Percentiles rank a stretch among this genome's conserved stretches.
Evolutionary conservation across 345 rosid genomes (phyloP).

Genomic region (Populus ilicifolia): DNA sequence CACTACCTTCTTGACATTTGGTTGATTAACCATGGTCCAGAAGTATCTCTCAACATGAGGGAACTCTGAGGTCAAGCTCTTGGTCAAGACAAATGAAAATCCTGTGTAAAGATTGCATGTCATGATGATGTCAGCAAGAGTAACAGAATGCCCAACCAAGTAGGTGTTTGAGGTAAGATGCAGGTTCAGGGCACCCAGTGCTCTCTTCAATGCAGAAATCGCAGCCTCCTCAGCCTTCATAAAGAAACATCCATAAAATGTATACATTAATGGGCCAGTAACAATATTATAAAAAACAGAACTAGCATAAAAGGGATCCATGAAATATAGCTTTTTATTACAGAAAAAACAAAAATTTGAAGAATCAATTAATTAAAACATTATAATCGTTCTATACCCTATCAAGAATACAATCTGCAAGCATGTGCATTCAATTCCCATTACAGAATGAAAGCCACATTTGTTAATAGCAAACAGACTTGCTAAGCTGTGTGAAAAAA

Average conservation of each 20-base stretch:
- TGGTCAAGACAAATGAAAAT: slow-evolving; percentile 49
- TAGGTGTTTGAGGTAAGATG: slow-evolving; percentile 74
- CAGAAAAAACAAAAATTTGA: neutral
- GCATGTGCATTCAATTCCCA: neutral
- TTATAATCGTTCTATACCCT: neutral
- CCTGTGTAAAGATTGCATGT: slow-evolving; percentile 71
- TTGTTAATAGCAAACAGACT: neutral
- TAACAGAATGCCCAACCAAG: slow-evolving; percentile 86
- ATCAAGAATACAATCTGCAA: neutral
- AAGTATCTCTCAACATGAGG: slow-evolving; percentile 98
- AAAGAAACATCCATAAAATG: neutral
- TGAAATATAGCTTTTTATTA: neutral
- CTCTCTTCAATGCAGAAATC: slow-evolving; percentile 70
- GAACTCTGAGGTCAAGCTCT: slow-evolving; percentile 77
- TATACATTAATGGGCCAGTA: neutral
- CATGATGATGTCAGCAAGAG: slow-evolving; percentile 76
- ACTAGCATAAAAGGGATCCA: neutral
- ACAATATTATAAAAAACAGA: neutral
- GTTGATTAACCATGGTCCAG: slow-evolving; percentile 95
- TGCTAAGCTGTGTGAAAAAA: neutral
- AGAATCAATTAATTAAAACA: neutral
- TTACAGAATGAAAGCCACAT: neutral
- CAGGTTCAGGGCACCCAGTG: slow-evolving; percentile 63
- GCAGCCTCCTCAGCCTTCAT: slow-evolving; percentile 80
- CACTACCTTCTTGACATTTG: slow-evolving; percentile 70